Evolutionary conservation across 352 stramenopile species (phyloP), one percentile per base, ranked within the genome.

Genomic region (Globisporangium middletonii): DNA sequence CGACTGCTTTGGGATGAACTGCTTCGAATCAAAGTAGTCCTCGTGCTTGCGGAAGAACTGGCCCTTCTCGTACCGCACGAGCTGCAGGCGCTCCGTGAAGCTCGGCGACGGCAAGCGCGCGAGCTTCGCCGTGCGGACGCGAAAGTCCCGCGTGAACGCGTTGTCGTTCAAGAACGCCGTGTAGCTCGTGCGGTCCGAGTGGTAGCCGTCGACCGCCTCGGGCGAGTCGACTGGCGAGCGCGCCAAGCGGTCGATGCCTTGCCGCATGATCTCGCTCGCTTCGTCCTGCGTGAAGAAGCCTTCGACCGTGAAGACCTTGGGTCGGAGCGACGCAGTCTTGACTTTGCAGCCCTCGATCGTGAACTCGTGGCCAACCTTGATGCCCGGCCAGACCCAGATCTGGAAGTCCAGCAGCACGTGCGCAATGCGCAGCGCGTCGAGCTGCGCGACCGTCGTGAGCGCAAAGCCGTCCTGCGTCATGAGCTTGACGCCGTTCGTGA

Each of bases 21-120:
- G 67, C 59, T 86, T 88, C 23, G 72, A 85, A 35, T 83, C 67
- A 58, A 91, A 91, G 57, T 88, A 88, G 57, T 91, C 81, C 57
- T 89, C 73, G 56, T 89, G 81, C 57, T 88, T 79, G 35, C 81
- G 81, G 54, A 86, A 91, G 57, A 89, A 87, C 64, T 89, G 78
- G 3, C 75, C 78, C 0, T 64, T 74, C 59, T 86, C 63, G 56
- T 91, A 91, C 4, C 78, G 72, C 56, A 91, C 81, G 23, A 89
- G 73, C 45, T 91, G 81, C 60, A 89, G 37, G 12, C 69, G 68
- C 64, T 89, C 81, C 7, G 62, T 62, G 54, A 78, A 85, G 30
- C 69, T 60, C 30, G 71, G 63, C 11, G 74, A 79, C 19, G 81
- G 77, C 47, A 89, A 46, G 0, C 81, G 71, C 46, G 77, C 55